Conservation (phyloP, 2,329 filamentous ascomycete species). For the Phyllosticta citriasiana region DNA sequence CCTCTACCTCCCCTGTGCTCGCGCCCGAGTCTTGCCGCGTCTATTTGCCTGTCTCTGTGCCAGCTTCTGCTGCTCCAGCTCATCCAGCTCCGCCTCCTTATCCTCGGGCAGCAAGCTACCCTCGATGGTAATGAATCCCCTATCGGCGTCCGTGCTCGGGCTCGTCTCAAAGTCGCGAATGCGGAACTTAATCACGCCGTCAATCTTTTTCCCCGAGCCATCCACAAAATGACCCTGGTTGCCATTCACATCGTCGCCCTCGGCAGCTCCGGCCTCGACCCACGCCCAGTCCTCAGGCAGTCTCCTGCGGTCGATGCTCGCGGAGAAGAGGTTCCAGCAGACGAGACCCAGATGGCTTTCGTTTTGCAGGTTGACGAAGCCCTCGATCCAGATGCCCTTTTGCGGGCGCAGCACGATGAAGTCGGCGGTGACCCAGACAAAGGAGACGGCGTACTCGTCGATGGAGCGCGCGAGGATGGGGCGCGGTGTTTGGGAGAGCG, state of each 20-base stretch:
- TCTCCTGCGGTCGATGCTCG: conserved; percentile 67
- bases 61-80: conserved; percentile 8
- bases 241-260: not conserved
- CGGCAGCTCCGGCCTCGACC: conserved; percentile 43
- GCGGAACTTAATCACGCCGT: conserved; percentile 62
- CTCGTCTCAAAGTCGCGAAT: conserved; percentile 73
- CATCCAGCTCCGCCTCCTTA: conserved; percentile 45
- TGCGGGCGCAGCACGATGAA: conserved; percentile 73
- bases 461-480: conserved; percentile 13
- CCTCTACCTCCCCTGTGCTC: not conserved
- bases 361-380: conserved; percentile 74
- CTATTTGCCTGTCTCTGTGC: conserved; percentile 1
- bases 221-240: conserved; percentile 67
- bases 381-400: conserved; percentile 65
- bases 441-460: conserved; percentile 73
- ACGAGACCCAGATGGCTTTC: conserved; percentile 83
- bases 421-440: conserved; percentile 80
- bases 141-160: conserved; percentile 54
- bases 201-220: conserved; percentile 53
- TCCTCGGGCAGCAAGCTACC: conserved; percentile 70
- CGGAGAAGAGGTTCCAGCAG: conserved; percentile 87
- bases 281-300: conserved; percentile 75
- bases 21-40: not conserved
- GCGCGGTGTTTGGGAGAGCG: conserved; percentile 18
- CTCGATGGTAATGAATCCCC: conserved; percentile 74